These are phyloP conservation scores for Limonium bicolor DNA, from an alignment of 148 eudicot genomes.

Conservation along the genomic window DNA sequence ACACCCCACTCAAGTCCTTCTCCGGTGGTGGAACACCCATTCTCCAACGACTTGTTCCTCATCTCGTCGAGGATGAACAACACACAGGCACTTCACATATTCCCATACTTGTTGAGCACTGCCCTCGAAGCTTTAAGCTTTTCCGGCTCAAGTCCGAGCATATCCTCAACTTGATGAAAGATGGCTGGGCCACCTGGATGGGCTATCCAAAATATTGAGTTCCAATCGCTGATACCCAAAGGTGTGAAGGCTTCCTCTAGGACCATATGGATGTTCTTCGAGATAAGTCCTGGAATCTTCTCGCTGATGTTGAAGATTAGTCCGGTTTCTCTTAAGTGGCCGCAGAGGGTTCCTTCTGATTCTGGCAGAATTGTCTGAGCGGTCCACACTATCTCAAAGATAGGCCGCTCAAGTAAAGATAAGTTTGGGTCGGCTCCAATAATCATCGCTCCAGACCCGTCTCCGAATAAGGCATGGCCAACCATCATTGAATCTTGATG, in stretches of 20 bases:
- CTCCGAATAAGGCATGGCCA: constrained; percentile 24
- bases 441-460: constrained; percentile 16
- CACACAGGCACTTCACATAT: not conserved
- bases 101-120: constrained; percentile 14
- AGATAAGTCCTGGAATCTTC: constrained; percentile 19
- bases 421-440: constrained; percentile 15
- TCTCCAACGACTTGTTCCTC: constrained; percentile 2
- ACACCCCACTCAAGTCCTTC: constrained; percentile 1
- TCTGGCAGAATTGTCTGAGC: constrained; percentile 16
- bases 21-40: not conserved
- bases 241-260: constrained; percentile 17
- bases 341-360: constrained; percentile 19
- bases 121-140: constrained; percentile 9
- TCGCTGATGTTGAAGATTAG: constrained; percentile 14
- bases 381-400: constrained; percentile 11
- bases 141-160: constrained; percentile 7
- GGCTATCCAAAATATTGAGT: constrained; percentile 21
- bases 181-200: constrained; percentile 26
- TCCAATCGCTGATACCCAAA: constrained; percentile 16
- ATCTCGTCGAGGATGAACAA: constrained; percentile 1
- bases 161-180: constrained; percentile 16
- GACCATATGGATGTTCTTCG: constrained; percentile 14
- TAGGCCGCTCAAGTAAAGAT: constrained; percentile 8
- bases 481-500: constrained; percentile 17
- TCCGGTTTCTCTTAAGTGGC: constrained; percentile 17